Evolutionary conservation across 2,329 filamentous ascomycete species (phyloP).

Genomic region (Alternaria longipes): DNA sequence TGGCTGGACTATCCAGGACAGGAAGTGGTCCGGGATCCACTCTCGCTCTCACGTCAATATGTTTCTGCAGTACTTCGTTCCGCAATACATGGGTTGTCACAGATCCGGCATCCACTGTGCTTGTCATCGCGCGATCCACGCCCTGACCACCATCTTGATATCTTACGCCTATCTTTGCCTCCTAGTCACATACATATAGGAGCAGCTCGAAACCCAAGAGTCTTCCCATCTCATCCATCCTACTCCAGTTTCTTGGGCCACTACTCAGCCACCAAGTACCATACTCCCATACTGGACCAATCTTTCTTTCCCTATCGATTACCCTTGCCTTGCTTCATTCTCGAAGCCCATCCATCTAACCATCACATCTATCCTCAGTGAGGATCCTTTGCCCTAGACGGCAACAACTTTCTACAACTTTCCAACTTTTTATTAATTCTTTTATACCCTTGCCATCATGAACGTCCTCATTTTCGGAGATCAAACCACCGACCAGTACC

Average conservation of each 20-base stretch:
- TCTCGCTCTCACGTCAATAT: constrained; percentile 53
- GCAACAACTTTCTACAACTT: constrained; percentile 10
- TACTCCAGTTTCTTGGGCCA: constrained; percentile 40
- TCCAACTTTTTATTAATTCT: constrained; percentile 25
- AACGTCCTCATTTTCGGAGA: constrained; percentile 73
- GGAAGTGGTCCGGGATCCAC: constrained; percentile 47
- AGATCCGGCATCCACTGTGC: constrained; percentile 50
- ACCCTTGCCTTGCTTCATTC: constrained; percentile 18
- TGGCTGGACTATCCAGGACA: constrained; percentile 47
- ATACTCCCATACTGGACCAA: constrained; percentile 20
- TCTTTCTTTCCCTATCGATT: constrained; percentile 24
- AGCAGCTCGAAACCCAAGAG: constrained; percentile 35
- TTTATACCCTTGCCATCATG: constrained; percentile 47
- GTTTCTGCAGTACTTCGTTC: constrained; percentile 52
- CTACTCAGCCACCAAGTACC: constrained; percentile 24
- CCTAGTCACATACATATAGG: constrained; percentile 48
- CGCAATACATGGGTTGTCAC: constrained; percentile 51
- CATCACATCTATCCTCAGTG: constrained; percentile 3
- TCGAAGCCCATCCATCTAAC: constrained; percentile 11
- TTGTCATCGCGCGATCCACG: constrained; percentile 50
- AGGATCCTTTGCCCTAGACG: constrained; percentile 14
- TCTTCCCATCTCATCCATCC: constrained; percentile 31
- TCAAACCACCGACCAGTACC: constrained; percentile 73
- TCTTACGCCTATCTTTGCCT: constrained; percentile 35
- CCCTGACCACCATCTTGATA: constrained; percentile 38